A percentile compares a stretch with the other conserved stretches of the same genome.
Evolutionary conservation across 2,329 filamentous ascomycete genomes (phyloP).

Genomic region (Sporothrix protearum): DNA sequence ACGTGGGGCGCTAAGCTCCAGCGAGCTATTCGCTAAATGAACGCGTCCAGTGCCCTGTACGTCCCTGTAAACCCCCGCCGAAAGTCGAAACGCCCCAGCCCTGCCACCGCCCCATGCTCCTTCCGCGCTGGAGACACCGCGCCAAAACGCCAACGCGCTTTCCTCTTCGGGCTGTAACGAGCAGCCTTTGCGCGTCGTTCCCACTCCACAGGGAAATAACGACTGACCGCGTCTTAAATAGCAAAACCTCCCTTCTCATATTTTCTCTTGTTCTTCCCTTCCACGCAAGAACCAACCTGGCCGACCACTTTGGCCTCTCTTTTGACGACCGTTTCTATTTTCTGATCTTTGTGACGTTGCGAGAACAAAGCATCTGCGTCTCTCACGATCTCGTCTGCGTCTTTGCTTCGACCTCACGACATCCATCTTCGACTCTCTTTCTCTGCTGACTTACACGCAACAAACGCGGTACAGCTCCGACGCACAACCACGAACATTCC

Average conservation of each 20-base stretch:
- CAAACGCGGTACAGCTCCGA: slow-evolving; percentile 16
- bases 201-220: slow-evolving; percentile 28
- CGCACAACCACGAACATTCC: slow-evolving; percentile 22
- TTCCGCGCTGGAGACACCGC: slow-evolving; percentile 17
- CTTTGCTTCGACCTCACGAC: not conserved
- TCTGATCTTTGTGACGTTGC: slow-evolving; percentile 5
- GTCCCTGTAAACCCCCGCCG: not conserved
- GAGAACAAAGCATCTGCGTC: not conserved
- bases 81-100: slow-evolving; percentile 3
- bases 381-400: slow-evolving; percentile 3
- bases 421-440: not conserved
- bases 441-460: slow-evolving; percentile 15
- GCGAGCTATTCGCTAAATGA: slow-evolving; percentile 9
- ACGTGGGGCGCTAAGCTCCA: slow-evolving; percentile 10
- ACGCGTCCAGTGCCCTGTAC: slow-evolving; percentile 21
- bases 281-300: slow-evolving; percentile 12
- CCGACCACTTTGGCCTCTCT: slow-evolving; percentile 7
- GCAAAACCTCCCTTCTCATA: slow-evolving; percentile 24
- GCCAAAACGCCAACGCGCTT: slow-evolving; percentile 31
- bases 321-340: slow-evolving; percentile 20
- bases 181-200: slow-evolving; percentile 27
- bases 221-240: slow-evolving; percentile 29
- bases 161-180: slow-evolving; percentile 9
- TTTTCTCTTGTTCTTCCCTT: slow-evolving; percentile 16
- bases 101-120: not conserved